Evolutionary conservation across 495 filamentous ascomycete species (phyloP).

Genomic region (Penicillium coprophilum): DNA sequence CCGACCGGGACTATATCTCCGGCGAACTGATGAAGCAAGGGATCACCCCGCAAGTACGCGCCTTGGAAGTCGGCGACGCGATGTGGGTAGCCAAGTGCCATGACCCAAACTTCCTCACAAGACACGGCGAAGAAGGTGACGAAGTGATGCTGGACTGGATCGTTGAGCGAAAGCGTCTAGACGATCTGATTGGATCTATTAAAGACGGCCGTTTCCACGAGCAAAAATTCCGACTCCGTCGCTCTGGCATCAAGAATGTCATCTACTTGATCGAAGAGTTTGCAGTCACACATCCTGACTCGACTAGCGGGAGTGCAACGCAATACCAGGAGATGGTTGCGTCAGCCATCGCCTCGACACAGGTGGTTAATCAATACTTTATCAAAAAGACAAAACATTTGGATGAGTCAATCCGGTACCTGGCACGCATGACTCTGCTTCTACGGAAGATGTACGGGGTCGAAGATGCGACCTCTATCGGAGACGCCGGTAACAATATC

Average conservation of each 20-base stretch:
- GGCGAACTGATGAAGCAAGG: constrained; percentile 68
- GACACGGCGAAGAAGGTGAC: constrained; percentile 62
- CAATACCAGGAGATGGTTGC: constrained; percentile 65
- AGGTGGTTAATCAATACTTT: constrained; percentile 81
- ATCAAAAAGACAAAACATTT: constrained; percentile 73
- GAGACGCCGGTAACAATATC: constrained; percentile 10
- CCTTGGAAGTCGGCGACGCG: constrained; percentile 71
- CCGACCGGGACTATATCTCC: constrained; percentile 76
- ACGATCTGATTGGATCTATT: constrained; percentile 76
- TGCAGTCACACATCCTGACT: constrained; percentile 46
- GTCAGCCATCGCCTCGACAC: constrained; percentile 74
- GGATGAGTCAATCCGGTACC: constrained; percentile 78
- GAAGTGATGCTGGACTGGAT: constrained; percentile 80
- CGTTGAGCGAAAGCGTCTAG: constrained; percentile 78
- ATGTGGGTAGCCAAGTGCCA: constrained; percentile 79
- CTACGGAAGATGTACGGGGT: constrained; percentile 65
- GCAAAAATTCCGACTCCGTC: constrained; percentile 77
- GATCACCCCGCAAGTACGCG: constrained; percentile 61
- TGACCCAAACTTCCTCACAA: constrained; percentile 54
- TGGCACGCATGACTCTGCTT: constrained; percentile 71
- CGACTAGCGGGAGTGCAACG: constrained; percentile 33
- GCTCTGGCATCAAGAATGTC: constrained; percentile 70
- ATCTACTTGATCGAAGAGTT: constrained; percentile 82
- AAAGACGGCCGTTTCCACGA: constrained; percentile 84
- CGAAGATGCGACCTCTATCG: constrained; percentile 26